Percentiles rank a stretch among this genome's conserved stretches.
phyloP scores from a whole-genome alignment of 345 rosid species.

The Hibiscus syriacus region DNA sequence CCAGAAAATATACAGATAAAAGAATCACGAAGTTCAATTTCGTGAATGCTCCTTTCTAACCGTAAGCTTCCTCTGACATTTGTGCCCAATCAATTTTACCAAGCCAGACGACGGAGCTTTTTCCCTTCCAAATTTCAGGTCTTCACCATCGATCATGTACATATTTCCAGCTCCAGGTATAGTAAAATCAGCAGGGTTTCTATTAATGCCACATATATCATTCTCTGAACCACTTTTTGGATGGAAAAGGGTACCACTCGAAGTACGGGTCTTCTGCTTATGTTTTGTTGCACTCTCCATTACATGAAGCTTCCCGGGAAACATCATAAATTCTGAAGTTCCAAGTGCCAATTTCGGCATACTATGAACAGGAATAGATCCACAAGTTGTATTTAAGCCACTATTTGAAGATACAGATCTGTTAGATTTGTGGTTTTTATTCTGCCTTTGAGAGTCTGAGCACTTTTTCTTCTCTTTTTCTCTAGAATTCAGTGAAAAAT shows the following conservation, averaged over 20 bases:
- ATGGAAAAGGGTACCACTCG: conserved; percentile 20
- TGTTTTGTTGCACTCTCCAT: conserved; percentile 31
- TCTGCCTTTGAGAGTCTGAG: no score
- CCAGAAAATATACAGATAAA: conserved; percentile 8
- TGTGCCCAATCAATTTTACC: conserved; percentile 22
- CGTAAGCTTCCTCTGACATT: conserved; percentile 38
- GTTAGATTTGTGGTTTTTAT: no score
- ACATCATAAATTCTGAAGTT: conserved; percentile 31
- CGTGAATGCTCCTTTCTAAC: conserved; percentile 20
- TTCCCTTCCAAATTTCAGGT: conserved; percentile 33
- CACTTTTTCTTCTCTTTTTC: no score
- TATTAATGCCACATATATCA: conserved; percentile 39
- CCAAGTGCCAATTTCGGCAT: conserved; percentile 35
- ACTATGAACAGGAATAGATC: no score
- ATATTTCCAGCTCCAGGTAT: conserved; percentile 51
- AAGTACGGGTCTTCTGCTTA: conserved; percentile 24
- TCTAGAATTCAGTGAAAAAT: no score
- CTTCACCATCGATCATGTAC: conserved; percentile 56
- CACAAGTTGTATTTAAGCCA: no score
- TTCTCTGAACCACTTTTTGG: conserved; percentile 27
- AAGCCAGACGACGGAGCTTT: conserved; percentile 16
- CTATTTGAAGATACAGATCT: no score
- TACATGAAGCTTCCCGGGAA: conserved; percentile 40
- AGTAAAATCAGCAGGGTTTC: conserved; percentile 94
- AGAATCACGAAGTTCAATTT: conserved; percentile 11